These are phyloP conservation scores for Theileria equi DNA, from an alignment of 169 alveolate species.

Conservation along the genomic window DNA sequence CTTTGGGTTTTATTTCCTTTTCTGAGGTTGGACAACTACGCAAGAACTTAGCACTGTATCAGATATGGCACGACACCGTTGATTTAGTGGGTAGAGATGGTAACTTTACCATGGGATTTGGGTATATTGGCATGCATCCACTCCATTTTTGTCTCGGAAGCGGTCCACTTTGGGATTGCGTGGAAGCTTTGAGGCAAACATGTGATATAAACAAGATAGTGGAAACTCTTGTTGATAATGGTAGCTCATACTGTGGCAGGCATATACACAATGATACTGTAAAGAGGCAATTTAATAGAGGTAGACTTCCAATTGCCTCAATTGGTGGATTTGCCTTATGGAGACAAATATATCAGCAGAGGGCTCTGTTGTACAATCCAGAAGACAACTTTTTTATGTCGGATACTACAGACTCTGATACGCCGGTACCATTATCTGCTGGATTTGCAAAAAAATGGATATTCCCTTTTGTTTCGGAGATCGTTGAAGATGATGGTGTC, in stretches of 20 bases:
- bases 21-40: conserved; percentile 57
- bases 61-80: conserved; percentile 70
- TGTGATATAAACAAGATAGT: conserved; percentile 35
- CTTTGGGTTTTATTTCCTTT: conserved; percentile 29
- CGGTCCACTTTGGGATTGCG: conserved; percentile 72
- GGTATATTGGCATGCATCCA: conserved; percentile 74
- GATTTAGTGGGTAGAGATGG: conserved; percentile 84
- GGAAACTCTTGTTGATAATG: conserved; percentile 51
- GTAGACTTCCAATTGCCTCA: conserved; percentile 52
- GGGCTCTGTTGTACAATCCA: conserved; percentile 14
- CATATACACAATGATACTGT: conserved; percentile 16
- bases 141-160: conserved; percentile 68
- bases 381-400: too few relatives aligned
- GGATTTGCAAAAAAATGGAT: conserved; percentile 61
- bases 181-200: conserved; percentile 33
- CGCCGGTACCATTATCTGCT: conserved; percentile 41
- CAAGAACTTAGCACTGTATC: conserved; percentile 59
- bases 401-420: neutral
- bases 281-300: conserved; percentile 21
- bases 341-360: conserved; percentile 42
- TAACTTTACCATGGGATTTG: conserved; percentile 79
- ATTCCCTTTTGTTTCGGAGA: conserved; percentile 30
- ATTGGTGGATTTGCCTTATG: conserved; percentile 60
- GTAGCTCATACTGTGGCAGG: conserved; percentile 51
- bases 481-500: conserved; percentile 74